These are phyloP conservation scores for Rhododendron vialii DNA, from an alignment of 148 eudicot species.

Conservation along the genomic window DNA sequence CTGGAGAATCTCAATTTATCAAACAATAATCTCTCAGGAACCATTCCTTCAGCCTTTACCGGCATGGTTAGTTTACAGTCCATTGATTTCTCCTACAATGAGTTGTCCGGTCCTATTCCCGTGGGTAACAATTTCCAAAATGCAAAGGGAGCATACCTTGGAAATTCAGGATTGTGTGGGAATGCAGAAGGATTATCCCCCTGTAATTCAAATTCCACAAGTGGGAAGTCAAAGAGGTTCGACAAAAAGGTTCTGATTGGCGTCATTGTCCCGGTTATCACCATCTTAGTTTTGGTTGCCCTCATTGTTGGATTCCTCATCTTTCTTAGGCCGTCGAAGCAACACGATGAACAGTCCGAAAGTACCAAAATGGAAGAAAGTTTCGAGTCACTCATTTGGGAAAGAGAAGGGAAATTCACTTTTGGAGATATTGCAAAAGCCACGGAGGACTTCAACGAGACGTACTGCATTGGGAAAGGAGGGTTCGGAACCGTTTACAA, in stretches of 20 bases:
- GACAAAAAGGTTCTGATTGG: conserved; percentile 29
- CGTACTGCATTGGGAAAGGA: conserved; percentile 72
- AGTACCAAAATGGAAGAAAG: conserved; percentile 5
- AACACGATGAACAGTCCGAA: conserved; percentile 23
- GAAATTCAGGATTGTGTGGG: conserved; percentile 72
- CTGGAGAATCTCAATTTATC: conserved; percentile 67
- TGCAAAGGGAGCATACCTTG: conserved; percentile 39
- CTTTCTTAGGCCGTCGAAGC: conserved; percentile 14
- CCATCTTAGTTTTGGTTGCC: conserved; percentile 34
- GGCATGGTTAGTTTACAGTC: conserved; percentile 50
- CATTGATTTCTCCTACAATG: conserved; percentile 67
- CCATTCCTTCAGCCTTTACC: conserved; percentile 45
- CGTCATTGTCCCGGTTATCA: conserved; percentile 35
- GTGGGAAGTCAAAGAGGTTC: conserved; percentile 19
- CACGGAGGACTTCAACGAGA: conserved; percentile 63
- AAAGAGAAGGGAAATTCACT: conserved; percentile 54
- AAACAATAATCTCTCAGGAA: conserved; percentile 67
- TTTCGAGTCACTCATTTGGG: conserved; percentile 61
- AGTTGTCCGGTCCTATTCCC: conserved; percentile 65
- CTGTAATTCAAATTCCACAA: conserved; percentile 24
- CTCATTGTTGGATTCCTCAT: conserved; percentile 17
- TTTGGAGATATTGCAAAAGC: conserved; percentile 57
- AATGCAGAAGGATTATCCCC: conserved; percentile 42
- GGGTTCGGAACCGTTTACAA: conserved; percentile 75
- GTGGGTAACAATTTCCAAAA: conserved; percentile 21